phyloP scores from a whole-genome alignment of 108 stramenopile species.

The Skeletonema costatum region DNA sequence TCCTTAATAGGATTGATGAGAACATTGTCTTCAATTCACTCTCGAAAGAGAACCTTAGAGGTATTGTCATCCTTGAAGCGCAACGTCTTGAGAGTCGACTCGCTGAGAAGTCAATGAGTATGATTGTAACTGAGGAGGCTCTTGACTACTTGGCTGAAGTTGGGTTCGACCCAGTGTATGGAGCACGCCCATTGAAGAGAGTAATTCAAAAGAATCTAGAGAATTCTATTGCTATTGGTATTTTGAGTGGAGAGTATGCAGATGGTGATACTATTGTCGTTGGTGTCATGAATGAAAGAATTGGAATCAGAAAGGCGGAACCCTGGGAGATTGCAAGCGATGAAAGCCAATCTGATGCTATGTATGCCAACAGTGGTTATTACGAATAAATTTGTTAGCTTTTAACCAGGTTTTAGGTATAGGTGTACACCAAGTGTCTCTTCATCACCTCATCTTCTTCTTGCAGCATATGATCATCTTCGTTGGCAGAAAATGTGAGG shows the following conservation, averaged over 20 bases:
- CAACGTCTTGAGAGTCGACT: slow-evolving; percentile 73
- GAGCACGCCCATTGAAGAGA: slow-evolving; percentile 96
- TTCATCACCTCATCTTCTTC: no score
- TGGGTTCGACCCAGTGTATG: slow-evolving; percentile 95
- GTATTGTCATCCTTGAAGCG: slow-evolving; percentile 87
- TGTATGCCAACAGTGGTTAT: neutral
- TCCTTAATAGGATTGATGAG: slow-evolving; percentile 98
- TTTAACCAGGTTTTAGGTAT: no score
- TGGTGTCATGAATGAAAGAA: slow-evolving; percentile 28
- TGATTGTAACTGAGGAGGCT: slow-evolving; percentile 71
- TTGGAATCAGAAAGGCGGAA: slow-evolving; percentile 40
- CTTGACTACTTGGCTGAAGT: slow-evolving; percentile 79
- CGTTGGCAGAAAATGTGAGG: no score
- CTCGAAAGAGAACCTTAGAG: slow-evolving; percentile 78
- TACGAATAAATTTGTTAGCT: neutral
- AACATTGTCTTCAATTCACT: slow-evolving; percentile 96
- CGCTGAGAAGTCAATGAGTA: slow-evolving; percentile 67
- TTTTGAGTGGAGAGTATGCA: slow-evolving; percentile 72
- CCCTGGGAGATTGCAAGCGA: slow-evolving; percentile 17
- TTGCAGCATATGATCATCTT: no score
- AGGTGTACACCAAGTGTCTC: no score
- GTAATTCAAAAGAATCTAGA: slow-evolving; percentile 96
- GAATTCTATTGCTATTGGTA: slow-evolving; percentile 88
- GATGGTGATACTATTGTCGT: slow-evolving; percentile 86
- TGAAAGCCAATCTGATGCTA: neutral